Conservation (phyloP, 352 stramenopile species). For the Thalassiosira delicatula region DNA sequence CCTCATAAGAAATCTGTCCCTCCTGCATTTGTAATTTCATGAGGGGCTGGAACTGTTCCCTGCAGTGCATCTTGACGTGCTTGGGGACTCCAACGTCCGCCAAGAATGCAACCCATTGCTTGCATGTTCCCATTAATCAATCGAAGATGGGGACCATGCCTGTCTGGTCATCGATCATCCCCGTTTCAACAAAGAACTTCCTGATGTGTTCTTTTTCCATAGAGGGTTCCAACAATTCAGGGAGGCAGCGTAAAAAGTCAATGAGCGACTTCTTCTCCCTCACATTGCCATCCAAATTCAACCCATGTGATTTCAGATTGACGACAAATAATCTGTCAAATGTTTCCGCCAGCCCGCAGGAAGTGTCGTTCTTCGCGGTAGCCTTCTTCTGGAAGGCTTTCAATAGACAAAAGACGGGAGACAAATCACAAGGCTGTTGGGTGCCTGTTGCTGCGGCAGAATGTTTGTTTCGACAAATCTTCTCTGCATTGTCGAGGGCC, state of each 20-base stretch:
- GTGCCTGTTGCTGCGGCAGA: constrained; percentile 18
- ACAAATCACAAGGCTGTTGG: constrained; percentile 29
- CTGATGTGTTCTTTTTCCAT: constrained; percentile 11
- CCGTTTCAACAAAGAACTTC: constrained; percentile 20
- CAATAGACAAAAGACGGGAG: constrained; percentile 30
- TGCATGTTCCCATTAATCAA: constrained; percentile 16
- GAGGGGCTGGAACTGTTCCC: background rate
- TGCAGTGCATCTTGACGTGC: constrained; percentile 1
- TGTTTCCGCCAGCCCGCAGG: background rate
- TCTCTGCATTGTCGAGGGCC: background rate
- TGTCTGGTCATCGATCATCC: constrained; percentile 36
- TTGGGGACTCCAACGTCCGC: constrained; percentile 20
- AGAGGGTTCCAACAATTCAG: background rate
- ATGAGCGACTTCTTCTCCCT: constrained; percentile 37
- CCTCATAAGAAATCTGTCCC: background rate
- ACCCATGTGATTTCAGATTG: background rate
- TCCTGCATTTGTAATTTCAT: constrained; percentile 3
- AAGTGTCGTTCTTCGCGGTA: constrained; percentile 26
- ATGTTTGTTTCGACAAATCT: background rate
- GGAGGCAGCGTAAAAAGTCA: constrained; percentile 32
- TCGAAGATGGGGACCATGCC: constrained; percentile 13
- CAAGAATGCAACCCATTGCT: background rate
- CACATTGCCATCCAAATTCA: constrained; percentile 32
- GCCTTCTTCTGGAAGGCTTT: constrained; percentile 9
- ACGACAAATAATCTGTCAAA: background rate